Base-by-base conservation (phyloP, 1,139 yeast genomes). In the Lipomyces yarrowii region DNA sequence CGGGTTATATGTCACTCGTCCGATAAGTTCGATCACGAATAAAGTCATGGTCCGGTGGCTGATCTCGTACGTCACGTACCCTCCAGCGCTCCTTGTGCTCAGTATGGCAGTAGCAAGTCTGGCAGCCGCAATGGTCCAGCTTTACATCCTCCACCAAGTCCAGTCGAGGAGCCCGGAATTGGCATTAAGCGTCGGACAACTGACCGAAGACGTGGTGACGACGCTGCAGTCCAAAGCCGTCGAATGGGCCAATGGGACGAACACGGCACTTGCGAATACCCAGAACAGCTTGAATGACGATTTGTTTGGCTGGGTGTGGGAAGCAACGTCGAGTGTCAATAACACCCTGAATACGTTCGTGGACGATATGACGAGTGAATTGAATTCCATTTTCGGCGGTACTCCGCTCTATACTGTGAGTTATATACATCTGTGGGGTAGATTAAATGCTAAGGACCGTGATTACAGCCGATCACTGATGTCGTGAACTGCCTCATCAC, bases 401-500 rank as follows among this genome's bases (percentile, higher is more conserved):
- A 91, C 98, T 0, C 85, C 90, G 0, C 79, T 94, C 18, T 84
- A 86, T 58, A 61, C 66, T 26, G 66, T 55, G 54, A 26, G 60
- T 46, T n/a, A 21, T 39, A 18, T 21, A 13, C 13, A 33, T 52
- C 30, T 26, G 30, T 26, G 30, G 23, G 48, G n/a, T n/a, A n/a
- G 18, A 10, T 15, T 18, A 18, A 42, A 8, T 5, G 48, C 48
- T 63, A 32, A 46, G 30, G 4, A 26, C 30, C 51, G 18, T 7
- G 18, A 10, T 39, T 0, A 32, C 32, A 58, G 46, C 90, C 96
- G 0, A 81, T 93, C 11, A 66, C 75, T 15, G 72, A 83, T 78
- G 86, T 92, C 0, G 89, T 92, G 5, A 86, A 87, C 61, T 94
- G 99, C 78, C 85, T 90, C 0, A 80, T 94, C 55, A 96, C 92